A percentile compares a stretch with the other conserved stretches of the same genome.
These are phyloP conservation scores for Raphidocelis subcapitata DNA, from an alignment of 139 green algal genomes.

Conservation along the genomic window DNA sequence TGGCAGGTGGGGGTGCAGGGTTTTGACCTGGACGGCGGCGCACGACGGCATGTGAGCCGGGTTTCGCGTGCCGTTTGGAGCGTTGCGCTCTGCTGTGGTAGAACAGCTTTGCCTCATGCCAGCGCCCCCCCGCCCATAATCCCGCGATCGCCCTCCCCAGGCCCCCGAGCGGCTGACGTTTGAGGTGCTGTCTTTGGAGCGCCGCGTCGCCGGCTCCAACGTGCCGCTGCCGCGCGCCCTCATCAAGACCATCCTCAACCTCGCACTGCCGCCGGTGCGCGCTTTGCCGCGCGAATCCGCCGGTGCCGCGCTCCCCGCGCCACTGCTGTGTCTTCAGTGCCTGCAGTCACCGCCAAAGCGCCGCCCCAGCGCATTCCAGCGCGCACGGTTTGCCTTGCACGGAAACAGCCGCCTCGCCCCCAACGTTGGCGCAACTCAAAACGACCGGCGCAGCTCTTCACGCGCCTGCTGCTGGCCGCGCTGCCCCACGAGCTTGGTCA, in stretches of 20 bases:
- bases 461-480: constrained; percentile 35
- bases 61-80: too few species aligned
- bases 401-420: background rate
- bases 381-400: background rate
- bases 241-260: constrained; percentile 42
- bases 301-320: background rate
- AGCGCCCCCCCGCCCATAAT: background rate
- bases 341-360: background rate
- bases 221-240: constrained; percentile 66
- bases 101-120: too few species aligned
- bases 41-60: background rate
- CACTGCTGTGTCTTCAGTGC: background rate
- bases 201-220: constrained; percentile 20
- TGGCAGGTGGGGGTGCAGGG: constrained; percentile 22
- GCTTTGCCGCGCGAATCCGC: background rate
- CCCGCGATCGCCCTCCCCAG: constrained; percentile 6
- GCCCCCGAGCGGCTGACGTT: constrained; percentile 27
- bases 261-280: constrained; percentile 49
- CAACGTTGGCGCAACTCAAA: background rate
- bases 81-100: too few species aligned
- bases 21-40: background rate
- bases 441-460: constrained; percentile 18
- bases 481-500: constrained; percentile 60
- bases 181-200: constrained; percentile 51
- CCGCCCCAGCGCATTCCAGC: background rate